Evolutionary conservation across 2,329 filamentous ascomycete species (phyloP).

Genomic region (Talaromyces sp.): DNA sequence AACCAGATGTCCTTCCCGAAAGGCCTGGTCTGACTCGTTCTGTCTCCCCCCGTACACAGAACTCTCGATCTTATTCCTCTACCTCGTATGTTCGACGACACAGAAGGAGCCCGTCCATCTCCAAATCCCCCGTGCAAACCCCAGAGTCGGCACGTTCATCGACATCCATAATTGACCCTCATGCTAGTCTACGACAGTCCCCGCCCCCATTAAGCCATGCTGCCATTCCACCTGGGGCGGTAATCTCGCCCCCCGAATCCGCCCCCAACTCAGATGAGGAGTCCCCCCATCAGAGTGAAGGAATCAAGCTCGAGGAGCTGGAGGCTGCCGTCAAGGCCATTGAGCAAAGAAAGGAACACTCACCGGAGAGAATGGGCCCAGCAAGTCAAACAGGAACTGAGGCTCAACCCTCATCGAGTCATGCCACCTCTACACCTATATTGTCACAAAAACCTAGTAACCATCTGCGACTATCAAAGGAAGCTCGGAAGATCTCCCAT

Average conservation of each 20-base stretch:
- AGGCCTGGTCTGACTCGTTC: constrained; percentile 23
- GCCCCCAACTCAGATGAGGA: constrained; percentile 77
- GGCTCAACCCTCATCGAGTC: constrained; percentile 32
- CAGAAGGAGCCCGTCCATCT: constrained; percentile 59
- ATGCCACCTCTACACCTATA: constrained; percentile 16
- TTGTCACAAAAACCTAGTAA: constrained; percentile 14
- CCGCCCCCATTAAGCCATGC: constrained; percentile 78
- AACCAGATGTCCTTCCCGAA: constrained; percentile 26
- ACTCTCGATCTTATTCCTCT: constrained; percentile 61
- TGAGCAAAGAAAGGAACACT: constrained; percentile 47
- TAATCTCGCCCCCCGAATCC: constrained; percentile 91
- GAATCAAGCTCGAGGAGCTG: constrained; percentile 63
- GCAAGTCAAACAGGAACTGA: constrained; percentile 13
- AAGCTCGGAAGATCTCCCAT: constrained; percentile 63
- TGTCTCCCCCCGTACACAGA: constrained; percentile 45
- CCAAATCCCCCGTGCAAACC: constrained; percentile 32
- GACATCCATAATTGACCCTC: constrained; percentile 41
- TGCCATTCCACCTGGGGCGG: constrained; percentile 77
- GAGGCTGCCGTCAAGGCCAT: constrained; percentile 83
- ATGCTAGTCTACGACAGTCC: constrained; percentile 74
- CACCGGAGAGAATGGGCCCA: constrained; percentile 29
- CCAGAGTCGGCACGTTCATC: constrained; percentile 24
- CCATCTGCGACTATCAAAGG: constrained; percentile 52
- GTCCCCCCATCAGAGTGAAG: constrained; percentile 43
- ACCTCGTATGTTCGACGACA: constrained; percentile 65